Base-by-base conservation (phyloP, 2,329 filamentous ascomycete genomes). In the Aspergillus sp. region DNA sequence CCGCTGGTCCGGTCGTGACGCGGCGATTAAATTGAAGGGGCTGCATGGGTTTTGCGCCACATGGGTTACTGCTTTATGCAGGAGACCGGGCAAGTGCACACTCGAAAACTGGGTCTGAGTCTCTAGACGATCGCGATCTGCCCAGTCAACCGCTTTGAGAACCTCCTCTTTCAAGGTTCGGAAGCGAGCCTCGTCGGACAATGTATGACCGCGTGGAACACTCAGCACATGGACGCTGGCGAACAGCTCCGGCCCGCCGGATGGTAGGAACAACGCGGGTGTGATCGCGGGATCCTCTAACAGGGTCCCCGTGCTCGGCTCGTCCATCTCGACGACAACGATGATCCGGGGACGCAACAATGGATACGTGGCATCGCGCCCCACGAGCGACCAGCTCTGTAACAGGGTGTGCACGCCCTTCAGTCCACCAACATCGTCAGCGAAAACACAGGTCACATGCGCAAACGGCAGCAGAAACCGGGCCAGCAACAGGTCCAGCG, bases 151-250 rank as follows among this genome's bases (percentile, higher is more conserved):
- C 11, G 49, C 49, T 40, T 51, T 51, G 32, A 41, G 23, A 17
- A 51, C 29, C 44, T 51, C 43, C 17, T 51, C 49, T 17, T 51
- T 51, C 49, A 51, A 31, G 31, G 20, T 20, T n/a, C 42, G 20
- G 36, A 25, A 47, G 6, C 49, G 49, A 23, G 49, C 43, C 49
- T 46, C 42, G 16, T 51, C 49, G 11, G 43, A 51, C 7, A 51
- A 31, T 14, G 23, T 16, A 31, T 25, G 14, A n/a, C 9, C 16
- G 16, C 17, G 23, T 16, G 29, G 21, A 14, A 51, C 42, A 45
- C 21, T 10, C 17, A 46, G 20, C 20, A 51, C 13, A 40, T 41
- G 20, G 32, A 47, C 21, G 31, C 45, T 41, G 31, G 42, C 19
- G 25, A 45, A 51, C n/a, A 45, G 16, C 23, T 46, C 45, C 31